These are phyloP conservation scores for Chenopodium formosanum DNA, from an alignment of 148 eudicot genomes.

Conservation along the genomic window DNA sequence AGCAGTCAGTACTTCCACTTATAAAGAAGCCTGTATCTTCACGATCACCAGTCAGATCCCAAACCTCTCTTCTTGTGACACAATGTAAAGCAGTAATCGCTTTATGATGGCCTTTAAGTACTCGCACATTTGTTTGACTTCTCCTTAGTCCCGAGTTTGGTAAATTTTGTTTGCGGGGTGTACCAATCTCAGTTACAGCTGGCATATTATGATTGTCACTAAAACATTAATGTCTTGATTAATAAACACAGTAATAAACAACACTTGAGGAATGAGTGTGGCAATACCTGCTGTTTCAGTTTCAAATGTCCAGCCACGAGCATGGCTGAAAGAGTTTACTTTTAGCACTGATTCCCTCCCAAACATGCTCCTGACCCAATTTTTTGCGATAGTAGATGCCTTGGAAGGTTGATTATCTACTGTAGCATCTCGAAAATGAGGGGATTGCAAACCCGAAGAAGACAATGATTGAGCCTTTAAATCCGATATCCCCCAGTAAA, in stretches of 20 bases:
- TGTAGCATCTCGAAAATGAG: slow-evolving; percentile 57
- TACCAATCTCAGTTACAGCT: slow-evolving; percentile 59
- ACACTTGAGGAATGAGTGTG: not conserved
- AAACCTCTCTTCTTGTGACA: slow-evolving; percentile 89
- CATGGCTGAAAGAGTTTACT: slow-evolving; percentile 59
- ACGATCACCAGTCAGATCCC: slow-evolving; percentile 92
- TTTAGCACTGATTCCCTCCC: slow-evolving; percentile 59
- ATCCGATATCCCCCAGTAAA: slow-evolving; percentile 76
- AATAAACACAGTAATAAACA: not conserved
- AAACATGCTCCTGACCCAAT: slow-evolving; percentile 98
- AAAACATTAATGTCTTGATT: not conserved
- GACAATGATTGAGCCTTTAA: slow-evolving; percentile 53
- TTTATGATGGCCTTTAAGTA: slow-evolving; percentile 81
- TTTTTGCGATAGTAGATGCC: slow-evolving; percentile 74
- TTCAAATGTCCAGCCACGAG: slow-evolving; percentile 55
- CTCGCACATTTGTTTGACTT: slow-evolving; percentile 68
- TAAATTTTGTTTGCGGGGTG: slow-evolving; percentile 53
- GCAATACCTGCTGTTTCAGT: slow-evolving; percentile 31
- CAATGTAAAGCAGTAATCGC: slow-evolving; percentile 87
- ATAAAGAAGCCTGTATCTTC: slow-evolving; percentile 95
- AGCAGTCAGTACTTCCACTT: slow-evolving; percentile 92
- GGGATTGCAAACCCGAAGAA: slow-evolving; percentile 56
- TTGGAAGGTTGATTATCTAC: slow-evolving; percentile 60
- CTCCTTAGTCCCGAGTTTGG: slow-evolving; percentile 63
- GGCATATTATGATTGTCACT: not conserved